Conservation (phyloP, 2,329 filamentous ascomycete genomes). For the Pseudogymnoascus sp. region DNA sequence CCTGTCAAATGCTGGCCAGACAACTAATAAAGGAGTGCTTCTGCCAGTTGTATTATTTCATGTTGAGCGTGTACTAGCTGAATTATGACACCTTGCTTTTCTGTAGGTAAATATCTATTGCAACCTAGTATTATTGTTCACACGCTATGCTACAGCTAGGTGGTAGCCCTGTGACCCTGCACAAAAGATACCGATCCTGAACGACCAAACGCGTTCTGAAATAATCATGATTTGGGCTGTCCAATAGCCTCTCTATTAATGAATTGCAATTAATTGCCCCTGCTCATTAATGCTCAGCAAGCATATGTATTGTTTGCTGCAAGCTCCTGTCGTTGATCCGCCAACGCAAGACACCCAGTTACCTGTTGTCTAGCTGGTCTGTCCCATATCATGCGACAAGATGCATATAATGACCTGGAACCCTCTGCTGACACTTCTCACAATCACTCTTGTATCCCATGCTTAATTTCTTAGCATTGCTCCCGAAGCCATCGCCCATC, state of each 20-base stretch:
- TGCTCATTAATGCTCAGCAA: neutral
- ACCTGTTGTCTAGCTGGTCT: neutral
- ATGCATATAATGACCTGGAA: constrained; percentile 56
- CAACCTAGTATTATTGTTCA: neutral
- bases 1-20: neutral
- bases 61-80: neutral
- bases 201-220: neutral
- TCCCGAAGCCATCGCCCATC: constrained; percentile 20
- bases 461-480: constrained; percentile 63
- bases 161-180: neutral
- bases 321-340: neutral
- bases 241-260: neutral
- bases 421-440: constrained; percentile 66
- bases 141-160: neutral
- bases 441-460: constrained; percentile 74
- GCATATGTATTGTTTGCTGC: neutral
- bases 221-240: neutral
- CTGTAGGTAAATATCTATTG: neutral
- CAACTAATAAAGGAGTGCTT: neutral
- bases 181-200: neutral
- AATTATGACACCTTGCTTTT: neutral
- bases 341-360: neutral
- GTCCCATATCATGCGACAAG: neutral
- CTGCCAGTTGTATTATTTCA: neutral
- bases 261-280: neutral